Base-by-base conservation (phyloP, 345 rosid species). In the Pugionium dolabratum region DNA sequence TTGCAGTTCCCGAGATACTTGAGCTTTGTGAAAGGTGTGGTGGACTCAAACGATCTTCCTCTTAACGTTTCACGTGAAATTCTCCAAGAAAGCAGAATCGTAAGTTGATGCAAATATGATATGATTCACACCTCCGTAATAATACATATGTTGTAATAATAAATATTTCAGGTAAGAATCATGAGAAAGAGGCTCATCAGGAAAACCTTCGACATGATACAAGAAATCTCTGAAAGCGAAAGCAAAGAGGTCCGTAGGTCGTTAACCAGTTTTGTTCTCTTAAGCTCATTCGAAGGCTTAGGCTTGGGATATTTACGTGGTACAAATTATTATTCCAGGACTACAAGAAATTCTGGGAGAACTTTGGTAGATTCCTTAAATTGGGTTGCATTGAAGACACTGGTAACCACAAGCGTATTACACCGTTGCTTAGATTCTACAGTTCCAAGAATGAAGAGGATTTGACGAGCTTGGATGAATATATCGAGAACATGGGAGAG, bases 121-220 rank as follows among this genome's bases (percentile, higher is more conserved):
- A 32, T 27, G 45, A 64, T 28, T 28, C 40, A 2, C 50, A 5
- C 28, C 27, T 48, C 4, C 34, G 4, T 32, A 32, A 32, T 32
- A 32, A 32, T 32, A 32, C 45, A n/a, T 42, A 9, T 41, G 46
- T 11, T 64, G 31, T 43, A 47, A 62, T 48, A 28, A 50, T 48
- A 9, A 18, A 18, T 18, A 18, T 18, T 55, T 68, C 71, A 86
- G 89, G 98, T 89, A 29, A 85, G 99, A 69, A 90, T 94, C 70
- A 94, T 94, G 97, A 88, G 99, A 61, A 94, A 94, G 84, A 82
- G 99, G 73, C 93, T 94, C 32, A 96, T 94, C 27, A 83, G 99
- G 68, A 94, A 94, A 73, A 78, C 99, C 1, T 94, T 94, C 37
- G 99, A 90, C 81, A 90, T 94, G 97, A 88, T 94, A 54, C 97